A percentile compares a stretch with the other conserved stretches of the same genome.
Evolutionary conservation across 1,284 basidiomycete species (phyloP).

Genomic region (Trametes pubescens): DNA sequence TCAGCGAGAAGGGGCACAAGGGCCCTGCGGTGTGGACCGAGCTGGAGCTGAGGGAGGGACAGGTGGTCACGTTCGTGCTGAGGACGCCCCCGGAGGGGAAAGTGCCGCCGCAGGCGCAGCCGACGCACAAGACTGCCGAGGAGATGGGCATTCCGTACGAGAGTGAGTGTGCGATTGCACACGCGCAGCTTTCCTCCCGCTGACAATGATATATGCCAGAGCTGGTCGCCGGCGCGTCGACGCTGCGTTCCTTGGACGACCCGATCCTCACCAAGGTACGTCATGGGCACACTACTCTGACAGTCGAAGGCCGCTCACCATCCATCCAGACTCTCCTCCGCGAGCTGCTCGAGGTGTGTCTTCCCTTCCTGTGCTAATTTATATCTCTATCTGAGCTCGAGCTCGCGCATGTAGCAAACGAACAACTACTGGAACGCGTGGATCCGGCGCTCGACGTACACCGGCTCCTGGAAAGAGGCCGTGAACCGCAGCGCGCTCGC

Average conservation of each 20-base stretch:
- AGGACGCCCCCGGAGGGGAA: constrained; percentile 61
- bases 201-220: constrained; percentile 39
- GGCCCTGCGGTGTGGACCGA: constrained; percentile 62
- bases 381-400: too few species aligned
- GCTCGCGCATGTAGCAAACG: constrained; percentile 59
- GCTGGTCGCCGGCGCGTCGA: constrained; percentile 56
- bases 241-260: constrained; percentile 61
- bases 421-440: constrained; percentile 88
- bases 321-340: constrained; percentile 57
- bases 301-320: not conserved
- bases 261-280: constrained; percentile 69
- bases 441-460: constrained; percentile 85
- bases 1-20: constrained; percentile 70
- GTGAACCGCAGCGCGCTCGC: constrained; percentile 90
- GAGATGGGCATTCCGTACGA: constrained; percentile 58
- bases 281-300: not conserved
- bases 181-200: not conserved
- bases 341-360: constrained; percentile 58
- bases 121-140: constrained; percentile 49
- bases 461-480: constrained; percentile 93
- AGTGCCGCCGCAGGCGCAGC: constrained; percentile 37
- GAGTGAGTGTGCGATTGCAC: constrained; percentile 40
- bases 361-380: not conserved
- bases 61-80: constrained; percentile 86
- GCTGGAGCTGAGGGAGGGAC: constrained; percentile 79